Evolutionary conservation across 2,329 filamentous ascomycete species (phyloP).

Genomic region (Lomentospora prolificans): DNA sequence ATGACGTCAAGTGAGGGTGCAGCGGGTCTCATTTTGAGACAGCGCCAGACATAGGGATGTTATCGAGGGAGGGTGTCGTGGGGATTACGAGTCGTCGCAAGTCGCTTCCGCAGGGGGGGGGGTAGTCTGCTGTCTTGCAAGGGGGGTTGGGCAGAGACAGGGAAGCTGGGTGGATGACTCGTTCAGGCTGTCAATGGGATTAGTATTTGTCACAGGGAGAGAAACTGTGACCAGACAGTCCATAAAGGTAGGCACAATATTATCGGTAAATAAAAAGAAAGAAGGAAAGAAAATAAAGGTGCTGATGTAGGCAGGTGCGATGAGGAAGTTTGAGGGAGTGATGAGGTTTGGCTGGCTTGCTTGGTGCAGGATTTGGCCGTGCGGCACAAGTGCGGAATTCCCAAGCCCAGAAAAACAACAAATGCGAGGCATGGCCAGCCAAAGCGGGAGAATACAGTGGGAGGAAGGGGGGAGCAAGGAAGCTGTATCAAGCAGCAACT

Average conservation of each 20-base stretch:
- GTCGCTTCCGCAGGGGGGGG: background rate
- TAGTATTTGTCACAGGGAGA: background rate
- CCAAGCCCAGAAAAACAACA: background rate
- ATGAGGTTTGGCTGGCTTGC: background rate
- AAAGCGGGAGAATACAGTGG: background rate
- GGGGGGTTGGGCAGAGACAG: background rate
- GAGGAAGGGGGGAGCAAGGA: background rate
- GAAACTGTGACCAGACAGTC: background rate
- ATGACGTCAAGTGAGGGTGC: constrained; percentile 19
- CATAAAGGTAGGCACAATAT: background rate
- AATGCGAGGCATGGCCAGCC: background rate
- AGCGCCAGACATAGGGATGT: constrained; percentile 1
- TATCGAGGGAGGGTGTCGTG: background rate
- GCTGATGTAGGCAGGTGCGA: too few species aligned
- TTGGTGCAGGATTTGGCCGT: background rate
- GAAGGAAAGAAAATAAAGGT: background rate
- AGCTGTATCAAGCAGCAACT: background rate
- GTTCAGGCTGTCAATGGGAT: background rate
- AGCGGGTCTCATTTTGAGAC: constrained; percentile 16
- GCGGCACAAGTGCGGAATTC: background rate
- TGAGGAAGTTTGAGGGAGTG: background rate
- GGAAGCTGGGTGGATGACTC: background rate
- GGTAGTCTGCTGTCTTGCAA: background rate
- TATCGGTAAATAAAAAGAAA: background rate
- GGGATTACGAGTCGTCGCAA: background rate